These are phyloP conservation scores for Lomentospora prolificans DNA, from an alignment of 2,329 filamentous ascomycete species.

Conservation along the genomic window DNA sequence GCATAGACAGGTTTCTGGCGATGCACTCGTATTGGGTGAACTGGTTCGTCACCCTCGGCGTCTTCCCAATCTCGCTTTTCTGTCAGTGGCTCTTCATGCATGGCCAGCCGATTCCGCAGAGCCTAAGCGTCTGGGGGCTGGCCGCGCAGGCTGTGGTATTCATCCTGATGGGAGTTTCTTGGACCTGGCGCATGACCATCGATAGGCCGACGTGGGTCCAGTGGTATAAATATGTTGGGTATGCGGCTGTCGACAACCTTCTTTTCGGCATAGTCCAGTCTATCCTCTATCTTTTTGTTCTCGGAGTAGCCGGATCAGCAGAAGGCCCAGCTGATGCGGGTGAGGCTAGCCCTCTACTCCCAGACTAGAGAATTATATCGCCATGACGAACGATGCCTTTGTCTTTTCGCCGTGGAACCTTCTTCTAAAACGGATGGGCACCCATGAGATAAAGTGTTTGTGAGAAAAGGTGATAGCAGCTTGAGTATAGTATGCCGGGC, in stretches of 20 bases:
- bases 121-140: not conserved
- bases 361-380: no score
- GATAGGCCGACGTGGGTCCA: not conserved
- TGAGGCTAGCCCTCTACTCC: not conserved
- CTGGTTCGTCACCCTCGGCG: not conserved
- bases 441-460: no score
- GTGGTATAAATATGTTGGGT: not conserved
- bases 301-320: not conserved
- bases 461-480: no score
- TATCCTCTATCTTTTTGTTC: not conserved
- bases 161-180: not conserved
- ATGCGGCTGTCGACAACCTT: not conserved
- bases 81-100: not conserved
- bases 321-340: not conserved
- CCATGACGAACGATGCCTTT: no score
- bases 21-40: not conserved
- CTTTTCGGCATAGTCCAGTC: not conserved
- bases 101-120: not conserved
- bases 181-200: not conserved
- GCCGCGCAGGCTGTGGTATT: not conserved
- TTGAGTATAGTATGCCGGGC: no score
- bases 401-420: no score
- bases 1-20: not conserved
- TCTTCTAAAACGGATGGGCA: no score
- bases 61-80: not conserved